Base-by-base conservation (phyloP, 768 basidiomycete species). In the Tephrocybe sp. region DNA sequence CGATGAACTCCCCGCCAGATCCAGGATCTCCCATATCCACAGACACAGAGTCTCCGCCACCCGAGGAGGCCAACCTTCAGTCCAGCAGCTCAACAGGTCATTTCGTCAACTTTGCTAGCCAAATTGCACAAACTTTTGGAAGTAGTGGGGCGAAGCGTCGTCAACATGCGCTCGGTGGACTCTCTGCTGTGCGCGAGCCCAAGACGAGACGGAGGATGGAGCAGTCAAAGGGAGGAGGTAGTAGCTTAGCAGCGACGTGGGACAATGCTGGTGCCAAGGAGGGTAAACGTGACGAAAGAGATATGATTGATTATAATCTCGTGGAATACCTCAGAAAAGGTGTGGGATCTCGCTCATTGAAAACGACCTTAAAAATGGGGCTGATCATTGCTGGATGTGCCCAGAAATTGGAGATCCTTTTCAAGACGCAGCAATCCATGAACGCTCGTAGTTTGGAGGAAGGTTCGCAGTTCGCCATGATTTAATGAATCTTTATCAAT, bases 401-500 rank as follows among this genome's bases (percentile, higher is more conserved):
- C 25, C 58, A 81, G 80, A 81, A 59, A 75, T 81, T 33, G 80
- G 80, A 18, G 80, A 83, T 67, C 80, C 80, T 25, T 81, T 83
- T 63, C 62, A 71, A 37, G 77, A 81, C 18, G 54, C 61, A 48
- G 51, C 45, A 23, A 55, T 65, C 34, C 69, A 70, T 49, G 55
- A 60, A 41, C 51, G 47, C 18, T 58, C 54, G 51, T 54, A 60
- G 53, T 15, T 12, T 5, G 7, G 7, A 30, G 12, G 7, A 30
- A 30, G n/a, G 7, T 18, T 33, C 24, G 41, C 41, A 39, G 24
- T n/a, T 30, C 28, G 28, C 12, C 28, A 6, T 30, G 5, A 6
- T 12, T 30, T 5, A 12, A 6, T 30, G 5, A 5, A 5, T 12
- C 28, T 30, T 12, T 5, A 30, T 6, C 28, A 30, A 30, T 30